Conservation (phyloP, 345 rosid genomes). For the Moricandia moricandioides region DNA sequence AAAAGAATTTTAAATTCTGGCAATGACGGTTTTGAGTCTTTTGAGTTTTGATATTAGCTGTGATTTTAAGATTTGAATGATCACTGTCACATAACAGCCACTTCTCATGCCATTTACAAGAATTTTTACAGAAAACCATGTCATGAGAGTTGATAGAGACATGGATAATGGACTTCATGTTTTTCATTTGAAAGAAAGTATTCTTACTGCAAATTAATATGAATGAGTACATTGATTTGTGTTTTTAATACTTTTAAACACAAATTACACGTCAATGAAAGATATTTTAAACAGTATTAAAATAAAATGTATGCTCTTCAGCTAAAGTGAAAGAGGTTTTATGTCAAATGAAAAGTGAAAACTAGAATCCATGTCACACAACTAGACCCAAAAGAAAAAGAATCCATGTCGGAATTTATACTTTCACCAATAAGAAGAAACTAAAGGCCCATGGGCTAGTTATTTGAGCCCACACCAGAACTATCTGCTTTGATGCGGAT, state of each 20-base stretch:
- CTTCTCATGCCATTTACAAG: neutral
- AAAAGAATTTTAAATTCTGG: neutral
- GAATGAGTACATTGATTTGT: neutral
- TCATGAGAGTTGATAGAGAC: neutral
- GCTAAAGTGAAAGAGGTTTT: neutral
- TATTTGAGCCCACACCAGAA: neutral
- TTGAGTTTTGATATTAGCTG: neutral
- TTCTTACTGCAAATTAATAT: neutral
- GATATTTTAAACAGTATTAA: neutral
- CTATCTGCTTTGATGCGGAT: neutral
- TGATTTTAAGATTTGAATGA: neutral
- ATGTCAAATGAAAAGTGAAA: neutral
- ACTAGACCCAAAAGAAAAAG: neutral
- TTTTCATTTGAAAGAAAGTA: neutral
- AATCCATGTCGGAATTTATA: neutral
- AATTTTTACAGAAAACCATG: neutral
- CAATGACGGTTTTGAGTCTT: neutral
- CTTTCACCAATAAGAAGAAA: neutral
- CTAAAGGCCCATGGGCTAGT: neutral
- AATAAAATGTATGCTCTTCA: neutral
- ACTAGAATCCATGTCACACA: neutral
- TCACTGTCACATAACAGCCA: neutral
- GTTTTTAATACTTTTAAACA: neutral
- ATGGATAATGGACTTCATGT: neutral
- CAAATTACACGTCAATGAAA: neutral